A percentile compares a stretch with the other conserved stretches of the same genome.
phyloP scores from a whole-genome alignment of 371 early-diverging fungal genomes.

The Apophysomyces variabilis region DNA sequence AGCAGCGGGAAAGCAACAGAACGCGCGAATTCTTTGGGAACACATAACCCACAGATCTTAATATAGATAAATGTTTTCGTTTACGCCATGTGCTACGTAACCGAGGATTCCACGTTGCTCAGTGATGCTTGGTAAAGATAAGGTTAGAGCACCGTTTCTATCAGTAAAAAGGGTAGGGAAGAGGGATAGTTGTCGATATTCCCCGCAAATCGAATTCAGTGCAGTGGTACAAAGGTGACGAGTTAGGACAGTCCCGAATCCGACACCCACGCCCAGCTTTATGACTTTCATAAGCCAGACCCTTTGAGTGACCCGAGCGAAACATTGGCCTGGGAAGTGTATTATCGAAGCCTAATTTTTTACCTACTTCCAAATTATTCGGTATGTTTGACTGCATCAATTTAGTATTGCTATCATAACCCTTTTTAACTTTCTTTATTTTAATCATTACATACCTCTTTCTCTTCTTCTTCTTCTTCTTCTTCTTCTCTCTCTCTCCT shows the following conservation, averaged over 20 bases:
- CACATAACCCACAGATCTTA: no score
- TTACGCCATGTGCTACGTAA: no score
- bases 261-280: no score
- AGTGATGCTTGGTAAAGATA: no score
- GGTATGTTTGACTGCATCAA: constrained; percentile 2
- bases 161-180: no score
- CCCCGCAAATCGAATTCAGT: not conserved
- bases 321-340: not conserved
- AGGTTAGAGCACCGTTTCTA: no score
- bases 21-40: no score
- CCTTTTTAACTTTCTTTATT: not conserved
- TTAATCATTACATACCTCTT: not conserved
- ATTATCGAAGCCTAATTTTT: not conserved
- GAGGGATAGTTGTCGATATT: not conserved
- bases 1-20: no score
- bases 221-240: not conserved
- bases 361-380: not conserved
- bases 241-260: not conserved
- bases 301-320: constrained; percentile 4
- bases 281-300: constrained; percentile 1
- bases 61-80: no score
- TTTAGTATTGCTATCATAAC: not conserved
- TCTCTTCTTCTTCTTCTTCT: not conserved
- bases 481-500: not conserved
- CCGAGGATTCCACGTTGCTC: no score